Evolutionary conservation across 768 basidiomycete genomes (phyloP).

Genomic region (Crucibulum laeve): DNA sequence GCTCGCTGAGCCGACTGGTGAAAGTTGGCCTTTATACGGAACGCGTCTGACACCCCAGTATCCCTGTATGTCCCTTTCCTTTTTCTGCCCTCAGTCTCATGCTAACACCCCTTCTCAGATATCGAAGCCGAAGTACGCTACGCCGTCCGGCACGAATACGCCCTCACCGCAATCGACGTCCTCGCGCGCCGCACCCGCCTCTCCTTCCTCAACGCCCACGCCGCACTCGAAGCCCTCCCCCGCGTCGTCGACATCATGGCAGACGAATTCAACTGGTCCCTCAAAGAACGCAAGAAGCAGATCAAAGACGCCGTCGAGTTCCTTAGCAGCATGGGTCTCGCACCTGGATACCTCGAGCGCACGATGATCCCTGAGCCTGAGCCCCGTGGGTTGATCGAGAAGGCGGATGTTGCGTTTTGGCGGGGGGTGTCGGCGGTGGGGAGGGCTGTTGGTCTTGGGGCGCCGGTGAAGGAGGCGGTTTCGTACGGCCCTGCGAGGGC

Average conservation of each 20-base stretch:
- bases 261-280: slow-evolving; percentile 76
- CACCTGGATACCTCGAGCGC: slow-evolving; percentile 39
- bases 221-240: slow-evolving; percentile 80
- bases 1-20: slow-evolving; percentile 72
- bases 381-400: slow-evolving; percentile 20
- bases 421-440: slow-evolving; percentile 37
- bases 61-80: slow-evolving; percentile 51
- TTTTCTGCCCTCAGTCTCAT: neutral
- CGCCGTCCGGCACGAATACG: slow-evolving; percentile 87
- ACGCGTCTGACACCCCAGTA: slow-evolving; percentile 65
- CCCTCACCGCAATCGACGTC: slow-evolving; percentile 87
- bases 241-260: slow-evolving; percentile 90
- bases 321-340: slow-evolving; percentile 83
- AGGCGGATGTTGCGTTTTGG: slow-evolving; percentile 20
- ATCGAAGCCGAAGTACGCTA: slow-evolving; percentile 94
- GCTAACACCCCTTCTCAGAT: slow-evolving; percentile 31
- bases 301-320: slow-evolving; percentile 56
- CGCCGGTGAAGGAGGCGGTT: slow-evolving; percentile 8
- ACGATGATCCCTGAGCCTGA: slow-evolving; percentile 18
- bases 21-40: slow-evolving; percentile 85
- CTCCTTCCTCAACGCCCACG: slow-evolving; percentile 88
- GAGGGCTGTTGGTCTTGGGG: slow-evolving; percentile 25
- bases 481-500: slow-evolving; percentile 38
- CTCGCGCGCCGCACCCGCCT: slow-evolving; percentile 89
- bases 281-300: slow-evolving; percentile 53